phyloP scores from a whole-genome alignment of 495 filamentous ascomycete genomes.

The Neurospora cerealis region DNA sequence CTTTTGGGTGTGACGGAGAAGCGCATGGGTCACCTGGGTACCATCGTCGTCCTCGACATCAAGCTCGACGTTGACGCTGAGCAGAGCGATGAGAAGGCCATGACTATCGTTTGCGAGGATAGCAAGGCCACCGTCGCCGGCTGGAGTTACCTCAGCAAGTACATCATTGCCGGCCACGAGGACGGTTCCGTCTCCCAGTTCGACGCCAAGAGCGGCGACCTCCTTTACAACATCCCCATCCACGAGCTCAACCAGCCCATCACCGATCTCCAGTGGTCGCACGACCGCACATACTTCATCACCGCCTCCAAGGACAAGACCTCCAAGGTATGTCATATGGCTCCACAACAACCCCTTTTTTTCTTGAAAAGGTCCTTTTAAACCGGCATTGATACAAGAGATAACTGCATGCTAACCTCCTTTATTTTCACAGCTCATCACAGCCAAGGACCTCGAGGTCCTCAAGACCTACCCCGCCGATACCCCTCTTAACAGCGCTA shows the following conservation, averaged over 20 bases:
- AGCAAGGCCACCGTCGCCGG: constrained; percentile 95
- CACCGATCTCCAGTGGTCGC: constrained; percentile 89
- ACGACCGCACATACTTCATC: constrained; percentile 94
- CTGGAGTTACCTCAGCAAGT: constrained; percentile 85
- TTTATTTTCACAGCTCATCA: constrained; percentile 51
- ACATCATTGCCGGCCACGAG: constrained; percentile 96
- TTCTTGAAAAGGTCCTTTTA: background rate
- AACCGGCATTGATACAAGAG: background rate
- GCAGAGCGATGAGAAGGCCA: constrained; percentile 67
- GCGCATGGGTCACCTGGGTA: constrained; percentile 90
- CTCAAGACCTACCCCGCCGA: constrained; percentile 88
- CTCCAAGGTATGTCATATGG: constrained; percentile 55
- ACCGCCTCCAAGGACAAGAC: constrained; percentile 97
- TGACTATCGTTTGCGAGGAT: constrained; percentile 84
- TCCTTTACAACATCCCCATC: constrained; percentile 63
- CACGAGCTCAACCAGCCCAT: constrained; percentile 79
- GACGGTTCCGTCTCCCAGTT: constrained; percentile 91
- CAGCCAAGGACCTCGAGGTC: constrained; percentile 72
- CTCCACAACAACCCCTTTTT: background rate
- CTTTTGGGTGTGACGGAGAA: constrained; percentile 93
- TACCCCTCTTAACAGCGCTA: constrained; percentile 92
- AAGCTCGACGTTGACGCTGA: constrained; percentile 65
- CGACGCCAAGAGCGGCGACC: constrained; percentile 86
- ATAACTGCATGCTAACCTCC: constrained; percentile 6
- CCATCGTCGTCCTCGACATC: constrained; percentile 86